Evolutionary conservation across 163 green algal genomes (phyloP), one percentile per base, ranked within the genome.

Genomic region (Prototheca wickerhamii): DNA sequence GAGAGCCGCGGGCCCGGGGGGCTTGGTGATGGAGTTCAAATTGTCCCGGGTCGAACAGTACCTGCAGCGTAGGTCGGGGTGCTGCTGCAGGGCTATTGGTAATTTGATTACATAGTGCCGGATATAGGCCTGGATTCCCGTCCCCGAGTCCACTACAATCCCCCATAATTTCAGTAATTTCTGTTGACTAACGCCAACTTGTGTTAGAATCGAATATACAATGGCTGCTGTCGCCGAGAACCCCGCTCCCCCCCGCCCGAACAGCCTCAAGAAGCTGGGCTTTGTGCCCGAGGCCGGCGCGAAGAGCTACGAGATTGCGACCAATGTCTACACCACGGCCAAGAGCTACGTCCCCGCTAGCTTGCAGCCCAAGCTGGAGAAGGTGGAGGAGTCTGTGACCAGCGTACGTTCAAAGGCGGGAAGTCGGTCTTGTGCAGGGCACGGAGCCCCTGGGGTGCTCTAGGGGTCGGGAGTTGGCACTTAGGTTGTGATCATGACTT

Each of bases 271-370:
- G 52, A 69, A 70, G 28, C 69, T 81, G 20, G 61, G 70, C 54
- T 80, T 72, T 44, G 69, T 83, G 26, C 75, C 76, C 4, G 65
- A 84, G 33, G 74, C 78, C 21, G 76, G 77, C 2, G 69, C 67
- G 29, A 61, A 64, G 44, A 46, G 40, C 12, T 65, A 44, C 44
- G n/a, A 49, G 20, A 44, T 64, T 4, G 73, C 65, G 25, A 52
- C 20, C 10, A 64, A 56, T 12, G 23, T 54, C 7, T 78, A 78
- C 58, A 52, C 28, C 42, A 60, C 33, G 21, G 61, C 55, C 23
- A 78, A 78, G 25, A 25, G 21, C 20, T 64, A 63, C 34, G 32
- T 74, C 37, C 71, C 71, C 1, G 61, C 40, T 4, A 51, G 43
- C 28, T 15, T 74, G 26, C 57, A 65, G 58, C 60, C 53, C 2